phyloP scores from a whole-genome alignment of 139 green algal genomes.

The Gonium pectorale region DNA sequence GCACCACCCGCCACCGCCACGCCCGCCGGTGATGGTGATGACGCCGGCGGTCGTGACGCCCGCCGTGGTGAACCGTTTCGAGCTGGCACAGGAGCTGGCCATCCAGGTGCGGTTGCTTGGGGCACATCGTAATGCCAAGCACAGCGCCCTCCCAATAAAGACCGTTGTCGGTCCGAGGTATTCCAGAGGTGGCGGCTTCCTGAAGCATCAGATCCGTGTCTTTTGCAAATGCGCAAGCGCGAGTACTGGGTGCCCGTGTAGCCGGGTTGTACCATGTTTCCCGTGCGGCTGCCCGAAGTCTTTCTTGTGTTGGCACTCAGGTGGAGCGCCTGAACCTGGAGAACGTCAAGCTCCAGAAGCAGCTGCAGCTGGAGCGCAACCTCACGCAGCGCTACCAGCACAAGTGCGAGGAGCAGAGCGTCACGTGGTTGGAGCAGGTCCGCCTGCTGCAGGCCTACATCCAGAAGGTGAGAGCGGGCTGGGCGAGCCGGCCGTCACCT shows the following conservation, averaged over 20 bases:
- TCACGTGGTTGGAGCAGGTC: slow-evolving; percentile 63
- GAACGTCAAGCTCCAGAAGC: slow-evolving; percentile 55
- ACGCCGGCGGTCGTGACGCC: slow-evolving; percentile 16
- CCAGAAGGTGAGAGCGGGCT: slow-evolving; percentile 27
- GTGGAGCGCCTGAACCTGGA: slow-evolving; percentile 52
- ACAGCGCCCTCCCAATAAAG: too few species aligned
- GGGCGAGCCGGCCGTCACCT: too few species aligned
- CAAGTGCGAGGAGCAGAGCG: slow-evolving; percentile 65
- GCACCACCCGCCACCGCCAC: too few species aligned
- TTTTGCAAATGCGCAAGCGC: too few species aligned
- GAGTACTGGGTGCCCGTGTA: too few species aligned
- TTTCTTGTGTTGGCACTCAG: too few species aligned
- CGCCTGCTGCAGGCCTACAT: slow-evolving; percentile 64
- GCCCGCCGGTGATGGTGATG: slow-evolving; percentile 28
- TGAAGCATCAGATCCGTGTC: too few species aligned
- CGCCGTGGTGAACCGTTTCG: slow-evolving; percentile 41
- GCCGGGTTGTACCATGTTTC: too few species aligned
- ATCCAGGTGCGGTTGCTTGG: slow-evolving; percentile 35
- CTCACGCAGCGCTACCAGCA: slow-evolving; percentile 60
- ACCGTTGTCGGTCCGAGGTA: too few species aligned
- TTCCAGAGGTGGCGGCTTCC: too few species aligned
- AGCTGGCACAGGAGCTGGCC: slow-evolving; percentile 46
- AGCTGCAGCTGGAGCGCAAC: slow-evolving; percentile 57
- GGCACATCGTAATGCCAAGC: not conserved
- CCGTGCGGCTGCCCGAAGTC: too few species aligned